Conservation (phyloP, 176 grass and related monocot species). For the Avena eriantha region DNA sequence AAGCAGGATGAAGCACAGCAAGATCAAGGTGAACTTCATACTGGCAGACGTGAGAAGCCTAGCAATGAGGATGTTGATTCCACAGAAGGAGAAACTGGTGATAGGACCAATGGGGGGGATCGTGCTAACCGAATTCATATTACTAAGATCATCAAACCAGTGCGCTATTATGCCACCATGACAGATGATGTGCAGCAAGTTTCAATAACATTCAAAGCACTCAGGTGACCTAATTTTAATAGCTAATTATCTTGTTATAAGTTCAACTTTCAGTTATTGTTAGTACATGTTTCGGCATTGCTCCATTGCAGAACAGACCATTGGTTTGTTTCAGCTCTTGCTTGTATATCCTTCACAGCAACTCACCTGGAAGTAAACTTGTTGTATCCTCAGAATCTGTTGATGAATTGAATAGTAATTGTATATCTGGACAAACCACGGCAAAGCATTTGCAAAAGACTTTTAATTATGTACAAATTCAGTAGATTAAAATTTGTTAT, state of each 20-base stretch:
- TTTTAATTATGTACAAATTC: not conserved
- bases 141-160: conserved; percentile 82
- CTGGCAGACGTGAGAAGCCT: conserved; percentile 47
- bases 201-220: conserved; percentile 79
- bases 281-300: not conserved
- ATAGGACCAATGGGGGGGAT: conserved; percentile 58
- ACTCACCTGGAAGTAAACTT: not conserved
- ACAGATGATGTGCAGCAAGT: conserved; percentile 84
- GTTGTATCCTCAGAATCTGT: not conserved
- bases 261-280: not conserved
- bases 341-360: not conserved
- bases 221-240: conserved; percentile 59
- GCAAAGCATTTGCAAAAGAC: not conserved
- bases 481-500: not conserved
- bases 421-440: not conserved
- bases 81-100: conserved; percentile 65
- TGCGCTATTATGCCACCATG: conserved; percentile 61
- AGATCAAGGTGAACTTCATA: conserved; percentile 39
- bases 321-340: not conserved
- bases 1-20: conserved; percentile 43
- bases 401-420: not conserved
- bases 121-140: conserved; percentile 46
- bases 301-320: not conserved
- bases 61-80: conserved; percentile 53
- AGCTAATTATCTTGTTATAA: not conserved